Base-by-base conservation (phyloP, 1,284 basidiomycete species). In the Rhodotorula mucilaginosa region DNA sequence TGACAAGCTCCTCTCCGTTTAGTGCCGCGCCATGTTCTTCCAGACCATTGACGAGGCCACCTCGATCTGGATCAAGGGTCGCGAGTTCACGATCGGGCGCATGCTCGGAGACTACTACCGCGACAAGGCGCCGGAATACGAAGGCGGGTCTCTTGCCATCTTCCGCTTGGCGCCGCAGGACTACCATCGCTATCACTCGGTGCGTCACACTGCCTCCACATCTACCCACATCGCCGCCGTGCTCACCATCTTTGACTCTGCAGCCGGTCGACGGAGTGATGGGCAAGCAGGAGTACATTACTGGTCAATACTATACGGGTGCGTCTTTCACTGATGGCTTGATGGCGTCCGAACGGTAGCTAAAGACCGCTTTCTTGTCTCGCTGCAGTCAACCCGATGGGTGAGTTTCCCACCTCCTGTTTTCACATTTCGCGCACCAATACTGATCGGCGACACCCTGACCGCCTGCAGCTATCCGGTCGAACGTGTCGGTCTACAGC, bases 131-230 rank as follows among this genome's bases (percentile, higher is more conserved):
- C 87, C 89, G 2, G 84, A 85, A 49, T 97, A 90, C 79, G 82
- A 85, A 7, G 90, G 90, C 19, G 95, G 94, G 5, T 87, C 88
- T 1, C 79, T 91, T 61, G 90, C 86, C 4, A 95, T 97, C 72
- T 97, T 97, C 83, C 85, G 93, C 54, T 84, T 97, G n/a, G 93
- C 93, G 2, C 93, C 94, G 0, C 93, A 80, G 80, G 94, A 97
- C 80, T 99, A 99, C 79, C 96, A 99, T 81, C 89, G 96, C 0
- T 98, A 74, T 56, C 75, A 75, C 34, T 59, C 56, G 15, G 58
- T 63, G n/a, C 48, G 57, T 39, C 39, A 21, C 12, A 10, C 46
- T 10, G 6, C 44, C 1, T 23, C 18, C 21, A 3, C 39, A 6
- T 52, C 15, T 48, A 21, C 44, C 44, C 46, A 29, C 26, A 16